A percentile compares a stretch with the other conserved stretches of the same genome.
phyloP scores from a whole-genome alignment of 768 basidiomycete genomes.

The Boletus vermiculosoides region DNA sequence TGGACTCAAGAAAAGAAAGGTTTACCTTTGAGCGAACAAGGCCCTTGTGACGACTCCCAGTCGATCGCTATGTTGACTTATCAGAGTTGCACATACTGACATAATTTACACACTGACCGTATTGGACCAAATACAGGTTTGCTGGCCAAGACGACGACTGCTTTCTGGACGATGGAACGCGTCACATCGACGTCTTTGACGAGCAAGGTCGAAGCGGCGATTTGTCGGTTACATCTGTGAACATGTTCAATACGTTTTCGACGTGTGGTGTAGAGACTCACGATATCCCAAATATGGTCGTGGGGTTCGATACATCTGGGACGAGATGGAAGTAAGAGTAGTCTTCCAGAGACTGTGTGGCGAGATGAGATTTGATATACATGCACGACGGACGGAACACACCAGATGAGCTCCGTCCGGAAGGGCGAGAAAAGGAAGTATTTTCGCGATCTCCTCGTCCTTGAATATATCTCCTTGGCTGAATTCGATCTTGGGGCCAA shows the following conservation, averaged over 20 bases:
- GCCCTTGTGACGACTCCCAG: constrained; percentile 92
- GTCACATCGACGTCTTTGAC: constrained; percentile 86
- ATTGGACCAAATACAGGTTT: constrained; percentile 94
- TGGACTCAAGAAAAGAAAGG: background rate
- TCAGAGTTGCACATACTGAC: constrained; percentile 1
- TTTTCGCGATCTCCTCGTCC: constrained; percentile 80
- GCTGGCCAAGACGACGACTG: constrained; percentile 89
- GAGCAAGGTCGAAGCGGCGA: constrained; percentile 72
- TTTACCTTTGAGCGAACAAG: constrained; percentile 78
- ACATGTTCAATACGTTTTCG: constrained; percentile 1
- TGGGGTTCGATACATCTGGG: constrained; percentile 63
- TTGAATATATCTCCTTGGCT: constrained; percentile 74
- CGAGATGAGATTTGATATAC: constrained; percentile 9
- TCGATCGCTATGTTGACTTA: constrained; percentile 64
- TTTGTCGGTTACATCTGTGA: constrained; percentile 90
- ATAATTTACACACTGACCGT: constrained; percentile 45
- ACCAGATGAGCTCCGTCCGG: constrained; percentile 97
- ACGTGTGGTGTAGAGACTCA: constrained; percentile 30
- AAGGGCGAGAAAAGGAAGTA: constrained; percentile 92
- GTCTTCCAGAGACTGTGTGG: constrained; percentile 56
- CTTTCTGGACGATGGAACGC: constrained; percentile 95
- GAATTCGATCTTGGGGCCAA: constrained; percentile 91
- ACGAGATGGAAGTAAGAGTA: constrained; percentile 96
- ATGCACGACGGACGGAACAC: constrained; percentile 5
- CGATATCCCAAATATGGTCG: constrained; percentile 96